These are phyloP conservation scores for Exophiala dermatitidis DNA, from an alignment of 2,329 filamentous ascomycete genomes.

Conservation along the genomic window DNA sequence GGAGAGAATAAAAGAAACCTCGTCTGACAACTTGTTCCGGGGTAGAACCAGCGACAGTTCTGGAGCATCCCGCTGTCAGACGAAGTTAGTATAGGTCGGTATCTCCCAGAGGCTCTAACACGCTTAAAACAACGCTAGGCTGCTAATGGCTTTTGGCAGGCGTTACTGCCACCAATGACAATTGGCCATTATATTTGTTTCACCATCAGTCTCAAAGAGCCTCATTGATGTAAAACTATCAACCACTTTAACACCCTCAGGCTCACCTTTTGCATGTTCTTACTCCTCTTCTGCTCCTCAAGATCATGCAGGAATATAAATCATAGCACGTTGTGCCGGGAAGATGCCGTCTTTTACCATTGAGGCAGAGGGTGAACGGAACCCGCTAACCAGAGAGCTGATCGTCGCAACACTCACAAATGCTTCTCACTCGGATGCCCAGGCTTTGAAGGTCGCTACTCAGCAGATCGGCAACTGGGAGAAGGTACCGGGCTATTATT, in stretches of 20 bases:
- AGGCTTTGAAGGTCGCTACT: conserved; percentile 52
- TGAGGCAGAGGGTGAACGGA: conserved; percentile 58
- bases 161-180: background rate
- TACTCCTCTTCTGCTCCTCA: background rate
- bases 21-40: no score
- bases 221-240: conserved; percentile 2
- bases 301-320: background rate
- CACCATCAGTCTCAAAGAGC: conserved; percentile 5
- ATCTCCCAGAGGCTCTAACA: no score
- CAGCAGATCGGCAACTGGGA: conserved; percentile 70
- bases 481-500: conserved; percentile 57
- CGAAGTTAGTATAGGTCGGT: no score
- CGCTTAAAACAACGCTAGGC: background rate
- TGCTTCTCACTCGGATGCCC: conserved; percentile 45
- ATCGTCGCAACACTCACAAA: conserved; percentile 58
- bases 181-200: conserved; percentile 6
- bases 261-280: background rate
- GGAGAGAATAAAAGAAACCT: no score
- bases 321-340: background rate
- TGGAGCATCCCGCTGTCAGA: no score
- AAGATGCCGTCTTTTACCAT: conserved; percentile 28
- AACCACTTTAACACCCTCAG: background rate
- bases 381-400: conserved; percentile 56
- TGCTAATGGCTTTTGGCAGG: background rate
- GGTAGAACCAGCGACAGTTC: no score